Percentiles rank a stretch among this genome's conserved stretches.
phyloP scores from a whole-genome alignment of 2,329 filamentous ascomycete species.

The Sordariomycetes sp. region DNA sequence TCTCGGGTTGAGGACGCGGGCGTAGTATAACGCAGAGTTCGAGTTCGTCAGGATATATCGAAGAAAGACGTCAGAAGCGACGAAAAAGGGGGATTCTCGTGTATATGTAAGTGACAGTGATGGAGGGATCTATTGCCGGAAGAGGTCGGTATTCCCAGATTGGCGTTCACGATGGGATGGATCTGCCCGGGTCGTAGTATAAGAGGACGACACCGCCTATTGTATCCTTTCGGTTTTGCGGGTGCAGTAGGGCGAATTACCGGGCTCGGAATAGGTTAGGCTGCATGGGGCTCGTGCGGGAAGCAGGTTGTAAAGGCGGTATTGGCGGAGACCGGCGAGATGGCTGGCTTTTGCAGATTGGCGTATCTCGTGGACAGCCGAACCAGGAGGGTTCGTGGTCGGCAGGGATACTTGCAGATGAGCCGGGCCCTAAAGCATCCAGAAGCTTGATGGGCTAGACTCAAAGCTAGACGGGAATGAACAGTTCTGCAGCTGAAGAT shows the following conservation, averaged over 20 bases:
- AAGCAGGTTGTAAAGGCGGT: background rate
- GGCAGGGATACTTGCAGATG: background rate
- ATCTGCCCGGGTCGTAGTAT: background rate
- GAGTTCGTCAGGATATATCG: background rate
- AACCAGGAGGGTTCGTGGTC: background rate
- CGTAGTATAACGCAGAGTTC: background rate
- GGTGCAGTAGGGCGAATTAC: background rate
- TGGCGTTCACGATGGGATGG: background rate
- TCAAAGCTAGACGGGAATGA: background rate
- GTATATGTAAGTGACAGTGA: background rate
- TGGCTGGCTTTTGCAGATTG: background rate
- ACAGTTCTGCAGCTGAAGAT: background rate
- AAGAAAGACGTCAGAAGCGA: background rate
- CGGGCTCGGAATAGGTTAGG: background rate
- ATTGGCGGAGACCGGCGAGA: background rate
- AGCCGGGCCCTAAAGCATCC: background rate
- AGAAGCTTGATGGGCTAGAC: background rate
- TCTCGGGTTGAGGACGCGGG: background rate
- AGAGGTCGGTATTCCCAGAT: background rate
- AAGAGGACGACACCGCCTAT: background rate
- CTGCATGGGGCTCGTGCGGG: background rate
- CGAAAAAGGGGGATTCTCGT: background rate
- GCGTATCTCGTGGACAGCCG: background rate
- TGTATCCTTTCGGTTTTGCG: background rate
- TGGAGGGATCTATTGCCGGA: background rate